Evolutionary conservation across 768 basidiomycete species (phyloP).

Genomic region (Kwoniella pini): DNA sequence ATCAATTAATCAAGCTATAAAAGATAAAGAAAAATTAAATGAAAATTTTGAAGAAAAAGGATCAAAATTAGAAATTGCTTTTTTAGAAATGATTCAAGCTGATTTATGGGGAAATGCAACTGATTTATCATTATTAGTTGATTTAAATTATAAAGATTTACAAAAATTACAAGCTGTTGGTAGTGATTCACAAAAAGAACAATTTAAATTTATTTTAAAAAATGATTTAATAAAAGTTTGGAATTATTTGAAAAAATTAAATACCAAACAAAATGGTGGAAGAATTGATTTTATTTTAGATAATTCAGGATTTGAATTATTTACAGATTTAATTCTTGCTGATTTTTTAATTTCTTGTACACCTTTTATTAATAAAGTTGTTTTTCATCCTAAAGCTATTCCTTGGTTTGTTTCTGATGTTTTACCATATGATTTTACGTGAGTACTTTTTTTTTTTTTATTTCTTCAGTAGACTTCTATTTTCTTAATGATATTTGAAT

Average conservation of each 20-base stretch:
- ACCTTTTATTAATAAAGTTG: slow-evolving; percentile 73
- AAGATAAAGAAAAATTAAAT: slow-evolving; percentile 37
- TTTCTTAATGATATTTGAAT: too few species aligned
- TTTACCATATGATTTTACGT: slow-evolving; percentile 76
- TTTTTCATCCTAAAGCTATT: slow-evolving; percentile 92
- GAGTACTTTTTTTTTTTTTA: too few species aligned
- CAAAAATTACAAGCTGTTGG: slow-evolving; percentile 78
- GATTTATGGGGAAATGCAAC: slow-evolving; percentile 88
- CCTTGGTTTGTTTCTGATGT: slow-evolving; percentile 97
- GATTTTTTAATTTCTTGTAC: slow-evolving; percentile 84
- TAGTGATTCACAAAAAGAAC: slow-evolving; percentile 72
- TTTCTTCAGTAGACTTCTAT: too few species aligned
- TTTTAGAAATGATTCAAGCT: slow-evolving; percentile 54
- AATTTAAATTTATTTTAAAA: slow-evolving; percentile 75
- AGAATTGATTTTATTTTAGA: slow-evolving; percentile 86
- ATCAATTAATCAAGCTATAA: slow-evolving; percentile 42
- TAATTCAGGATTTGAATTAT: slow-evolving; percentile 95
- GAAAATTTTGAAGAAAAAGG: slow-evolving; percentile 29
- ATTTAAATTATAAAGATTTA: slow-evolving; percentile 79
- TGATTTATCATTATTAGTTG: slow-evolving; percentile 85
- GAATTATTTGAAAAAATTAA: slow-evolving; percentile 66
- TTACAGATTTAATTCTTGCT: slow-evolving; percentile 82
- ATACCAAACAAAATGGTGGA: slow-evolving; percentile 58
- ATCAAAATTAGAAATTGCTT: slow-evolving; percentile 50
- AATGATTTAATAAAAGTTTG: slow-evolving; percentile 79